A percentile compares a stretch with the other conserved stretches of the same genome.
phyloP scores from a whole-genome alignment of 345 rosid species.

The Eucalyptus coolabah region DNA sequence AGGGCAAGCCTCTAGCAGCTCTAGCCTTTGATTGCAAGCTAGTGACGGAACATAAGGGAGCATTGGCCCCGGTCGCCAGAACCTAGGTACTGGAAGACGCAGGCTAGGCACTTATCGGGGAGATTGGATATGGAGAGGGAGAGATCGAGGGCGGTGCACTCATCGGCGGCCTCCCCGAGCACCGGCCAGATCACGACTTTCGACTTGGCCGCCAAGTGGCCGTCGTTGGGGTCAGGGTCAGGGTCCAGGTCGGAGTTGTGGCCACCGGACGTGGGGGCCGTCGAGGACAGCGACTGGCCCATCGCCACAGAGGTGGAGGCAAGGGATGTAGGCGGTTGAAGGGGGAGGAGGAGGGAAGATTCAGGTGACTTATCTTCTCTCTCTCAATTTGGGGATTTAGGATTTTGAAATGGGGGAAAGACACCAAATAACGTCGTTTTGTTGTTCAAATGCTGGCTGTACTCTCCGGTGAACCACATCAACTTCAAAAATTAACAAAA shows the following conservation, averaged over 20 bases:
- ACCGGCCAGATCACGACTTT: too few species aligned
- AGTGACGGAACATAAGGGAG: accelerated
- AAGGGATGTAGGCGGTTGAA: too few species aligned
- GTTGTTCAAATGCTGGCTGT: accelerated
- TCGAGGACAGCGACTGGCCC: accelerated
- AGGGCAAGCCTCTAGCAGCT: too few species aligned
- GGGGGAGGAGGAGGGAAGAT: too few species aligned
- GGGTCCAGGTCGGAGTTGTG: accelerated
- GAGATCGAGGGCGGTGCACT: too few species aligned
- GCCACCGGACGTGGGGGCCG: accelerated
- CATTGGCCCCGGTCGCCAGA: accelerated
- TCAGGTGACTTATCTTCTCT: accelerated
- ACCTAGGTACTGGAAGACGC: too few species aligned
- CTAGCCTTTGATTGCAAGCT: accelerated
- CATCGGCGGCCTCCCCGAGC: accelerated
- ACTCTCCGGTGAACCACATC: accelerated
- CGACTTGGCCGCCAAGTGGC: too few species aligned
- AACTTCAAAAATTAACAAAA: too few species aligned
- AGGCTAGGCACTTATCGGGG: accelerated
- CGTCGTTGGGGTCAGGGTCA: accelerated
- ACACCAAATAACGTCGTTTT: accelerated
- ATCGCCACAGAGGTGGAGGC: accelerated
- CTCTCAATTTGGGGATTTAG: too few species aligned
- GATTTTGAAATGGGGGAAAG: too few species aligned
- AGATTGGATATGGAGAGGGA: too few species aligned